Base-by-base conservation (phyloP, 2,329 filamentous ascomycete species). In the Trichoderma aggressivum region DNA sequence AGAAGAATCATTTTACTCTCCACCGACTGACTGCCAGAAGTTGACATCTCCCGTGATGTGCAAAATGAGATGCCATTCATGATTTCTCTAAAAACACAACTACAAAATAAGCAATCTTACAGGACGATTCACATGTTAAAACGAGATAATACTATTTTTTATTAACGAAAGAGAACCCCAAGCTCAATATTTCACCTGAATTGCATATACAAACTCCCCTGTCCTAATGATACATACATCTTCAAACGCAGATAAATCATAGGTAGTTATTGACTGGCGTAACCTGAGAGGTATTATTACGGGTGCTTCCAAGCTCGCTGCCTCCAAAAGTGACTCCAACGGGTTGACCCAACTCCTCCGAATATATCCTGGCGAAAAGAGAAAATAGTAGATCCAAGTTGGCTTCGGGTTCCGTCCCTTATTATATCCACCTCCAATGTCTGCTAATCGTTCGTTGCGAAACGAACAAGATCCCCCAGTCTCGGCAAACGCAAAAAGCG, bases 1-100 rank as follows among this genome's bases (percentile, higher is more conserved):
- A 81, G 78, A 81, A 77, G 77, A 81, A 76, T 74, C 73, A 58
- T 72, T 74, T 74, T 70, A 70, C 71, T 70, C 71, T 61, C 61
- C 68, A 66, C 39, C 21, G 12, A 58, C 36, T 24, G 21, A 58
- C 5, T 5, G 63, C 32, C 11, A 32, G 16, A 16, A 18, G 28
- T 12, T 32, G 10, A 7, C n/a, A 26, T 36, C 24, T 62, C 24
- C 28, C 3, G 63, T 58, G 50, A 66, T 30, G n/a, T 50, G n/a
- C 11, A 26, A 62, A 47, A 18, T 30, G 26, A 30, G 36, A 4
- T 10, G 10, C 10, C 43, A 21, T 21, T 50, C 0, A 50, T 7
- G n/a, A 24, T 12, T 12, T 50, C 43, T 21, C 43, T 10, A 10
- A 8, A 43, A 43, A 43, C 16, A n/a, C 10, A 43, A 18, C 16